Evolutionary conservation across 495 filamentous ascomycete genomes (phyloP).

Genomic region (Penicillium goetzii): DNA sequence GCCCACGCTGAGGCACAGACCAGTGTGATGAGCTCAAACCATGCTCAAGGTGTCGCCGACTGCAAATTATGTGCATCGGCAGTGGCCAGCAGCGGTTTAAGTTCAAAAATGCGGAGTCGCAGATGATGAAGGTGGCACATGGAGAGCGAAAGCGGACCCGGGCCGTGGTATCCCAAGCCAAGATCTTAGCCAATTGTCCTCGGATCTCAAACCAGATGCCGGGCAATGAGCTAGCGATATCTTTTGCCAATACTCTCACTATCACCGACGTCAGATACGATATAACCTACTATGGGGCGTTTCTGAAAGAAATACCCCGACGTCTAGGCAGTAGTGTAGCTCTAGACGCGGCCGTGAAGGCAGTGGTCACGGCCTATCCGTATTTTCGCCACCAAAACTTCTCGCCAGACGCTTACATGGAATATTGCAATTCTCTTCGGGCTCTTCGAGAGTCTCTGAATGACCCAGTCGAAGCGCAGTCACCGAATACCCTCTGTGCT

Average conservation of each 20-base stretch:
- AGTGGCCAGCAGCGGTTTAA: slow-evolving; percentile 47
- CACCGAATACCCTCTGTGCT: slow-evolving; percentile 44
- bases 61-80: slow-evolving; percentile 46
- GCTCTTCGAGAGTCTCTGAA: slow-evolving; percentile 37
- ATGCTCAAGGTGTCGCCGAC: slow-evolving; percentile 46
- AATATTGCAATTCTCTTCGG: slow-evolving; percentile 35
- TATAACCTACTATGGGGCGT: slow-evolving; percentile 40
- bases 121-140: background rate
- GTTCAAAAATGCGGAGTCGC: slow-evolving; percentile 34
- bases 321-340: slow-evolving; percentile 39
- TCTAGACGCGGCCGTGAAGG: slow-evolving; percentile 41
- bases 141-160: background rate
- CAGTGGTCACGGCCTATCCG: slow-evolving; percentile 33
- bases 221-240: slow-evolving; percentile 23
- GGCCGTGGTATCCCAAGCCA: background rate
- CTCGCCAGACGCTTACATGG: slow-evolving; percentile 23
- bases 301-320: slow-evolving; percentile 38
- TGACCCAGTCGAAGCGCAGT: slow-evolving; percentile 36
- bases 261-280: slow-evolving; percentile 41
- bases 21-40: slow-evolving; percentile 44
- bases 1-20: slow-evolving; percentile 8
- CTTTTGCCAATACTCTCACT: slow-evolving; percentile 30
- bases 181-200: background rate
- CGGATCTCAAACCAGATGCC: slow-evolving; percentile 16
- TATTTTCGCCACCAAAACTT: slow-evolving; percentile 26